phyloP scores from a whole-genome alignment of 345 rosid species.

The Psidium friedrichsthalianum region DNA sequence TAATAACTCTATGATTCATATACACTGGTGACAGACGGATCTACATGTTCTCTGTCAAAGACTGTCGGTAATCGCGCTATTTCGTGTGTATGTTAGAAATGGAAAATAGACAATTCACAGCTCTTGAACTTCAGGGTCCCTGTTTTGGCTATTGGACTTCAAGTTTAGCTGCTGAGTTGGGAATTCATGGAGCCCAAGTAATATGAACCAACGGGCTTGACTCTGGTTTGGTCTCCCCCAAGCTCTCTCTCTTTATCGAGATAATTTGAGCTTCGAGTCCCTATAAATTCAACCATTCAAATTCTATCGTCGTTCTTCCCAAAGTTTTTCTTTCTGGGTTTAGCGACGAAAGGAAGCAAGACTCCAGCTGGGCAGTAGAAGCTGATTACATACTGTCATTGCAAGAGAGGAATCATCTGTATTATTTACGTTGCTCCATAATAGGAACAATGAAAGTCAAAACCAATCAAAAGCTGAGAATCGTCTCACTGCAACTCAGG shows the following conservation, averaged over 20 bases:
- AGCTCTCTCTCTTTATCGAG: not conserved
- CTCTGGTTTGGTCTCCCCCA: slow-evolving; percentile 1
- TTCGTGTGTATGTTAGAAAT: slow-evolving; percentile 50
- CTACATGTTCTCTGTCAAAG: slow-evolving; percentile 30
- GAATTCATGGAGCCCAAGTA: not conserved
- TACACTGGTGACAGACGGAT: slow-evolving; percentile 38
- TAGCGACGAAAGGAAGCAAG: no score
- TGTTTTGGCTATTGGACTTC: not conserved
- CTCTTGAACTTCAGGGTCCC: not conserved
- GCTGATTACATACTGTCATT: no score
- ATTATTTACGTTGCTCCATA: no score
- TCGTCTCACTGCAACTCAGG: no score
- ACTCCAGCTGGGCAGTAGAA: no score
- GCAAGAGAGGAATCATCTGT: no score
- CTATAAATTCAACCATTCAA: no score
- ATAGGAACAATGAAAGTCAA: no score
- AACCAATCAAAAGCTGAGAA: no score
- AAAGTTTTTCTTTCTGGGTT: no score
- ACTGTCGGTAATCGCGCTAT: slow-evolving; percentile 47
- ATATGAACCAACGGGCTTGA: slow-evolving; percentile 12
- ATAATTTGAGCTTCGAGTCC: no score
- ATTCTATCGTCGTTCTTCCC: no score
- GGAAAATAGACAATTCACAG: slow-evolving; percentile 2
- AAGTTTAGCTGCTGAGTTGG: slow-evolving; percentile 10
- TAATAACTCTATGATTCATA: slow-evolving; percentile 27